These are phyloP conservation scores for Helotiales sp. DNA, from an alignment of 2,329 filamentous ascomycete species.

Conservation along the genomic window DNA sequence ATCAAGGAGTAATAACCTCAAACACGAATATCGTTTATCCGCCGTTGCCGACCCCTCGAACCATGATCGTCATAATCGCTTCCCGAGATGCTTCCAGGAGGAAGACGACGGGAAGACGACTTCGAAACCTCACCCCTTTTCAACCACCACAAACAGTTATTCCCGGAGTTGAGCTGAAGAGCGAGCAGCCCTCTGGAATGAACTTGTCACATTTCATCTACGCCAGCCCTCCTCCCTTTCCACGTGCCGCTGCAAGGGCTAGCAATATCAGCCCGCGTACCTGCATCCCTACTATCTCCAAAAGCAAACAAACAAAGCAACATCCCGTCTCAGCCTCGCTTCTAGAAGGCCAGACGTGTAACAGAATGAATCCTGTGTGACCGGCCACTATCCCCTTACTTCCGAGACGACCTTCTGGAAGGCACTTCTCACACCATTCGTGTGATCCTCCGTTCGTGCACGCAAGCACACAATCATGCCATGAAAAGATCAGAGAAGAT, in stretches of 20 bases:
- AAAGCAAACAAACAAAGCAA: not conserved
- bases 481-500: not conserved
- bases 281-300: not conserved
- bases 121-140: not conserved
- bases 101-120: not conserved
- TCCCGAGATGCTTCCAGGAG: not conserved
- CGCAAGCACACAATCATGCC: not conserved
- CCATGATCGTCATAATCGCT: not conserved
- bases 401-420: constrained; percentile 1
- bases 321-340: constrained; percentile 9
- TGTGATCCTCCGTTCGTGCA: not conserved
- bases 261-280: not conserved
- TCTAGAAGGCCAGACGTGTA: not conserved
- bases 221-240: not conserved
- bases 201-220: not conserved
- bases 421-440: not conserved
- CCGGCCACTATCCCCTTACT: not conserved
- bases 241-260: constrained; percentile 7
- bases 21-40: not conserved
- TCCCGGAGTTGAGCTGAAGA: not conserved
- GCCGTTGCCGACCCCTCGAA: constrained; percentile 1
- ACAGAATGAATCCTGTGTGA: not conserved
- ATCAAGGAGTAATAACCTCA: constrained; percentile 5
- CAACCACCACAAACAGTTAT: not conserved
- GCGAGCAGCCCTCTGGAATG: not conserved